A percentile compares a stretch with the other conserved stretches of the same genome.
Evolutionary conservation across 2,329 filamentous ascomycete genomes (phyloP).

Genomic region (Pyrenochaeta sp.): DNA sequence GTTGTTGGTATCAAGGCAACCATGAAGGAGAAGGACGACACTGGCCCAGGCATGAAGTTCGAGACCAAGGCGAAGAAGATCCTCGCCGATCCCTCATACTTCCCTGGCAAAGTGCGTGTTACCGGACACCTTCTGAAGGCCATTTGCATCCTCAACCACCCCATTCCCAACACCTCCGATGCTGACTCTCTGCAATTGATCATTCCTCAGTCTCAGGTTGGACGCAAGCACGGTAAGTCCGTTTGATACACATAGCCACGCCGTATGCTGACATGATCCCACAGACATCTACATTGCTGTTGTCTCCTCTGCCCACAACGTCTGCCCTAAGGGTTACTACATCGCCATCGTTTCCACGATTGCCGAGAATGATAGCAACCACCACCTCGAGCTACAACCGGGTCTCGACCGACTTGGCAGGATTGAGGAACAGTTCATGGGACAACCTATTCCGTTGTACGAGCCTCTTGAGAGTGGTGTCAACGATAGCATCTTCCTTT

Average conservation of each 20-base stretch:
- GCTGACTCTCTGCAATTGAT: constrained; percentile 93
- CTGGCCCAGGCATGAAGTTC: constrained; percentile 81
- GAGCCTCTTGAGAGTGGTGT: constrained; percentile 84
- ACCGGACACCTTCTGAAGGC: constrained; percentile 92
- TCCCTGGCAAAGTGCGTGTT: constrained; percentile 85
- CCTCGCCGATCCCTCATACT: constrained; percentile 95
- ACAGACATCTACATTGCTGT: constrained; percentile 95
- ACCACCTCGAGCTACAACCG: constrained; percentile 92
- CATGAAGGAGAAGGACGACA: constrained; percentile 85
- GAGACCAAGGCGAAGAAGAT: constrained; percentile 97
- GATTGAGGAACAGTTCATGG: constrained; percentile 98
- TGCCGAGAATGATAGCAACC: constrained; percentile 88
- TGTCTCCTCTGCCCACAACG: constrained; percentile 94
- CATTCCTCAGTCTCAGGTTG: constrained; percentile 96
- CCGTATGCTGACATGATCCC: constrained; percentile 12
- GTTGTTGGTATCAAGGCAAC: constrained; percentile 97
- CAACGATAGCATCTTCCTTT: constrained; percentile 94
- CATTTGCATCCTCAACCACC: constrained; percentile 97
- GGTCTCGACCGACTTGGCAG: constrained; percentile 90
- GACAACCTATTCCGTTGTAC: constrained; percentile 89
- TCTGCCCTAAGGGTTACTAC: constrained; percentile 99
- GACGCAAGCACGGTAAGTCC: constrained; percentile 88
- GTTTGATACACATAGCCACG: not conserved
- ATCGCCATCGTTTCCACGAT: constrained; percentile 98
- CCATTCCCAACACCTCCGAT: constrained; percentile 86